phyloP scores from a whole-genome alignment of 2,329 filamentous ascomycete genomes.

The Xylaria sp. region DNA sequence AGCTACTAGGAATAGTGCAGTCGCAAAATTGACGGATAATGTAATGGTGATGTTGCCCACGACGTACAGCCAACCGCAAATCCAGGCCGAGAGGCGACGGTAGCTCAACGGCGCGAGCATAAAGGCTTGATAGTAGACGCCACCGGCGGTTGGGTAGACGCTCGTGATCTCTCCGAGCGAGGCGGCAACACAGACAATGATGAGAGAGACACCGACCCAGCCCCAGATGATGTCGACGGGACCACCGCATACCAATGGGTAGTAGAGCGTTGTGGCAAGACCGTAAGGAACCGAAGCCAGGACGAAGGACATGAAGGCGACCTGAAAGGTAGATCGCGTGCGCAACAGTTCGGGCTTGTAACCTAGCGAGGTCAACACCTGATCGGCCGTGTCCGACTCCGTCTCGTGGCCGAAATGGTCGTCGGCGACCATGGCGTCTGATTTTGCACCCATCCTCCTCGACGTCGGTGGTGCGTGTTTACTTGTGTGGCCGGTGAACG shows the following conservation, averaged over 20 bases:
- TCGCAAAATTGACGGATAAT: constrained; percentile 84
- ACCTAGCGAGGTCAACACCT: constrained; percentile 71
- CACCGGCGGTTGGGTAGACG: constrained; percentile 80
- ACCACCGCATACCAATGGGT: constrained; percentile 74
- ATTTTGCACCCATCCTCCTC: constrained; percentile 38
- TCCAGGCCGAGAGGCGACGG: constrained; percentile 74
- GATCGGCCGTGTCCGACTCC: constrained; percentile 64
- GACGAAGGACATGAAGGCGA: constrained; percentile 81
- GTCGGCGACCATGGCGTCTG: constrained; percentile 35
- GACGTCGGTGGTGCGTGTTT: background rate
- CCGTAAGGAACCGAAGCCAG: constrained; percentile 80
- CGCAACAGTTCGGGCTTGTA: constrained; percentile 74
- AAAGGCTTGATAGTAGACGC: constrained; percentile 83
- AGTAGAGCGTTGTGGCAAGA: constrained; percentile 75
- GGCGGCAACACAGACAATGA: constrained; percentile 76
- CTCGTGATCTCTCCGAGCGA: constrained; percentile 80
- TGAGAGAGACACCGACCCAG: constrained; percentile 74
- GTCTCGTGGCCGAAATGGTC: constrained; percentile 46
- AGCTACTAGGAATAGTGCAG: constrained; percentile 70
- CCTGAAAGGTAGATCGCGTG: constrained; percentile 74
- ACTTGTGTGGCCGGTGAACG: background rate
- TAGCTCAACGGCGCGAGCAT: constrained; percentile 73
- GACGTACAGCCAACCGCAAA: constrained; percentile 80
- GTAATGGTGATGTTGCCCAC: constrained; percentile 86
- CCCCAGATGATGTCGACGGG: constrained; percentile 79